A percentile compares a stretch with the other conserved stretches of the same genome.
Conservation (phyloP, 1,284 basidiomycete species). For the Flammula alnicola region DNA sequence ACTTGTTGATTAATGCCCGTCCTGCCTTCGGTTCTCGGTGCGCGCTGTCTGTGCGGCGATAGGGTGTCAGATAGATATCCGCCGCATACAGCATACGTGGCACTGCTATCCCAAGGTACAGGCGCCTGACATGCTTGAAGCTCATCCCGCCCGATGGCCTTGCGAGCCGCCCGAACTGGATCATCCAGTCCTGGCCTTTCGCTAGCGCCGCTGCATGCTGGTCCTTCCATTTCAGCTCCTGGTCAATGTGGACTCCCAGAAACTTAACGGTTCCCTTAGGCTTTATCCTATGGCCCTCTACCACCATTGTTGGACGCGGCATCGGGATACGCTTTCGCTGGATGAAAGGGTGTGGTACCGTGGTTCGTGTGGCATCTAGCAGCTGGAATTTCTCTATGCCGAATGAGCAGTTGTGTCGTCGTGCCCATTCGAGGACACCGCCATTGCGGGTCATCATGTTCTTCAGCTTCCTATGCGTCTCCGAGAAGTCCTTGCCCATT, state of each 20-base stretch:
- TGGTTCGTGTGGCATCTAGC: constrained; percentile 18
- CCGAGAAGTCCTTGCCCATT: too few species aligned
- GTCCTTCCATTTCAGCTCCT: too few species aligned
- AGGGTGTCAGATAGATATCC: background rate
- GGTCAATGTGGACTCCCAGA: too few species aligned
- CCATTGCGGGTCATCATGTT: constrained; percentile 1
- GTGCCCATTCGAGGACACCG: constrained; percentile 27
- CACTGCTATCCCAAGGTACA: background rate
- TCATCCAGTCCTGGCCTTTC: too few species aligned
- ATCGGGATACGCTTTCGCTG: background rate
- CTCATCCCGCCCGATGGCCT: background rate
- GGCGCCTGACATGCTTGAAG: too few species aligned
- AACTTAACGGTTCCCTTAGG: too few species aligned
- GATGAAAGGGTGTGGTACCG: too few species aligned
- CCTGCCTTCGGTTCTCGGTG: background rate
- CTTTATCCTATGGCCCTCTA: background rate
- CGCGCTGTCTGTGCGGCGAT: background rate
- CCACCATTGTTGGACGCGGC: background rate
- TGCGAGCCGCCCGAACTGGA: background rate
- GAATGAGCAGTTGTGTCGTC: constrained; percentile 26
- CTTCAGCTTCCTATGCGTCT: constrained; percentile 3
- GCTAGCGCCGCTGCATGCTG: too few species aligned
- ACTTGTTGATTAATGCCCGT: background rate
- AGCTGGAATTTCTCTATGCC: constrained; percentile 25
- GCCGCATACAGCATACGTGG: background rate